Conservation (phyloP, 148 eudicot genomes). For the Rhododendron simsii region DNA sequence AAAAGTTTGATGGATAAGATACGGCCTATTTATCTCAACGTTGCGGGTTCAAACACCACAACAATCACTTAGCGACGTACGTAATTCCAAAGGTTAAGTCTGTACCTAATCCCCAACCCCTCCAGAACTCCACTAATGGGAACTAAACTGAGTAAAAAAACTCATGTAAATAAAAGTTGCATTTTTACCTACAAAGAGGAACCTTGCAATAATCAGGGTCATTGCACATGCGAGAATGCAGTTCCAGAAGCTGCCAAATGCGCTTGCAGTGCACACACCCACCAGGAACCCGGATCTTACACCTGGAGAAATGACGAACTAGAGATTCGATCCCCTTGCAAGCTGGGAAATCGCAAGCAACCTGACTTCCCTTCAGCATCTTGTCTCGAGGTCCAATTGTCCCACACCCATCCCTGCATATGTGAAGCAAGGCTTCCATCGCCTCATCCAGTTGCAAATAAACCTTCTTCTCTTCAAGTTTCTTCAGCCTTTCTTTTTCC, state of each 20-base stretch:
- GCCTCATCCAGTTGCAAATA: constrained; percentile 67
- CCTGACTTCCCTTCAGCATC: constrained; percentile 47
- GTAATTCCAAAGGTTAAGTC: neutral
- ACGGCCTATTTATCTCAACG: neutral
- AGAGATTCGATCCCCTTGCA: constrained; percentile 71
- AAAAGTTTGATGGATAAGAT: neutral
- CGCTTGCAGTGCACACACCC: constrained; percentile 82
- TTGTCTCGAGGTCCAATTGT: constrained; percentile 79
- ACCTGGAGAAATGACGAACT: constrained; percentile 63
- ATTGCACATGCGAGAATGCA: constrained; percentile 72
- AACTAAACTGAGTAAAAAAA: neutral
- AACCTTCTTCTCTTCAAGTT: constrained; percentile 56
- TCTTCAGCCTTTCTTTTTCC: constrained; percentile 53
- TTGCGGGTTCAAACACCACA: neutral
- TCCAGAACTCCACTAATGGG: neutral
- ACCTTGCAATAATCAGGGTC: constrained; percentile 69
- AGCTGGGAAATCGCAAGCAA: constrained; percentile 50
- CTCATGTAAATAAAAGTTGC: neutral
- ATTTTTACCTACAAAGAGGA: constrained; percentile 74
- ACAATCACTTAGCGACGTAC: neutral
- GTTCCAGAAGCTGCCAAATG: constrained; percentile 84
- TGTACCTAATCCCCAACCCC: neutral
- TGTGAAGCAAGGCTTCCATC: constrained; percentile 76
- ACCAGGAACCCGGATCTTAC: constrained; percentile 66
- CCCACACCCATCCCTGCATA: constrained; percentile 77